A percentile compares a stretch with the other conserved stretches of the same genome.
Conservation (phyloP, 2,329 filamentous ascomycete genomes). For the Grosmannia penicillata region DNA sequence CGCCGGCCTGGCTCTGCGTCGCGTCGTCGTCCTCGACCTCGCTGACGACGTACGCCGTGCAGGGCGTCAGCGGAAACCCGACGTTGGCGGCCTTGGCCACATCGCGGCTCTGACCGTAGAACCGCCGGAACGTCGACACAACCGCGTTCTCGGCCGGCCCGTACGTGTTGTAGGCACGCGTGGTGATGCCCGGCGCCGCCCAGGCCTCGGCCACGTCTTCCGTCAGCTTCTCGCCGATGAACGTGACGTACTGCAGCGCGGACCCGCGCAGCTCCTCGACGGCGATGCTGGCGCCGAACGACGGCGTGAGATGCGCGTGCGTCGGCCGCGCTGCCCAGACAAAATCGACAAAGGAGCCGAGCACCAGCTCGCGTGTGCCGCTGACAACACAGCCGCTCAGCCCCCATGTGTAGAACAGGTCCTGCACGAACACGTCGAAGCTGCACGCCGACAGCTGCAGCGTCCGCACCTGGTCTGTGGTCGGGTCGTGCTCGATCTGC, state of each 20-base stretch:
- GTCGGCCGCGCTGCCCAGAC: constrained; percentile 36
- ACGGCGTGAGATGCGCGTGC: constrained; percentile 7
- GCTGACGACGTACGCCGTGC: constrained; percentile 11
- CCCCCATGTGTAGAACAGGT: constrained; percentile 40
- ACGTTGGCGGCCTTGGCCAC: constrained; percentile 13
- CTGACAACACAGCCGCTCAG: constrained; percentile 38
- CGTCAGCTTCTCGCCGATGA: constrained; percentile 46
- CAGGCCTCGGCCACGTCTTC: constrained; percentile 40
- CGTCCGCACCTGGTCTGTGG: constrained; percentile 15
- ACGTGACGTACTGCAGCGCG: constrained; percentile 29
- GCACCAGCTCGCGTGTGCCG: constrained; percentile 38
- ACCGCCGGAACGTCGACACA: constrained; percentile 14
- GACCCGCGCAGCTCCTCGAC: constrained; percentile 3
- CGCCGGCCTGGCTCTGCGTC: too few species aligned
- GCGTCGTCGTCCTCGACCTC: background rate
- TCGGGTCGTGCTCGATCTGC: constrained; percentile 16
- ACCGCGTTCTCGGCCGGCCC: constrained; percentile 13
- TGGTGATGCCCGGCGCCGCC: constrained; percentile 24
- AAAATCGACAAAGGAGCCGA: constrained; percentile 27
- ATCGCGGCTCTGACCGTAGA: constrained; percentile 10
- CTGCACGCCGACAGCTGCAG: constrained; percentile 22
- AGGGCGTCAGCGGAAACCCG: constrained; percentile 12
- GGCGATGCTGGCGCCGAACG: constrained; percentile 6
- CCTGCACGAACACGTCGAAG: constrained; percentile 37
- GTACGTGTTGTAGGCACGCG: constrained; percentile 14